These are phyloP conservation scores for Globisporangium canariense DNA, from an alignment of 352 stramenopile genomes.

Conservation along the genomic window DNA sequence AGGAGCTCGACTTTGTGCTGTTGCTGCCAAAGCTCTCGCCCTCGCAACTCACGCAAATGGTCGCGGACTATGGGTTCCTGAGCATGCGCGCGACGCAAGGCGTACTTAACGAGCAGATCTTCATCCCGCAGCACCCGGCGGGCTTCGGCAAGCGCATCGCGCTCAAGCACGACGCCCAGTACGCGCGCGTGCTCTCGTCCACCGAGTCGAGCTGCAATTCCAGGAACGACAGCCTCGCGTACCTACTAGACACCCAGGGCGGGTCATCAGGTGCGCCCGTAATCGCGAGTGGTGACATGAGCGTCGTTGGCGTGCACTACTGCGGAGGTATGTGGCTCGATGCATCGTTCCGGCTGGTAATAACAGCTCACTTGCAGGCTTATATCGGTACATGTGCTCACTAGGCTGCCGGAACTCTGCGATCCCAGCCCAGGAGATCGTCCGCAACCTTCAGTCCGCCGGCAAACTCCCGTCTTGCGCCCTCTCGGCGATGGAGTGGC, in stretches of 20 bases:
- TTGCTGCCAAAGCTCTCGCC: conserved; percentile 22
- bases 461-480: conserved; percentile 23
- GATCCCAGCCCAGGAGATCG: conserved; percentile 32
- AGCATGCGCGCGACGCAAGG: conserved; percentile 23
- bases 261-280: conserved; percentile 52
- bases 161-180: conserved; percentile 30
- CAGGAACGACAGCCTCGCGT: conserved; percentile 32
- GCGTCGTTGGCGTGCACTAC: conserved; percentile 49
- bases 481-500: conserved; percentile 12
- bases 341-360: background rate
- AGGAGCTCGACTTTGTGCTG: conserved; percentile 40
- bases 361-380: background rate
- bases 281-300: conserved; percentile 31
- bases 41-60: conserved; percentile 15
- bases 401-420: conserved; percentile 38
- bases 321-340: conserved; percentile 29
- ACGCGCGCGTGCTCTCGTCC: conserved; percentile 26
- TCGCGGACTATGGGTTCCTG: conserved; percentile 41
- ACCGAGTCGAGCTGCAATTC: conserved; percentile 31
- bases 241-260: conserved; percentile 41
- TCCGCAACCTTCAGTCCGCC: conserved; percentile 20
- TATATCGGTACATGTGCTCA: background rate
- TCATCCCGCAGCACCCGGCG: conserved; percentile 49
- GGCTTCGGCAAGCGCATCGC: conserved; percentile 48
- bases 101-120: conserved; percentile 34